A percentile compares a stretch with the other conserved stretches of the same genome.
Conservation (phyloP, 768 basidiomycete species). For the Naganishia vaughanmartiniae region DNA sequence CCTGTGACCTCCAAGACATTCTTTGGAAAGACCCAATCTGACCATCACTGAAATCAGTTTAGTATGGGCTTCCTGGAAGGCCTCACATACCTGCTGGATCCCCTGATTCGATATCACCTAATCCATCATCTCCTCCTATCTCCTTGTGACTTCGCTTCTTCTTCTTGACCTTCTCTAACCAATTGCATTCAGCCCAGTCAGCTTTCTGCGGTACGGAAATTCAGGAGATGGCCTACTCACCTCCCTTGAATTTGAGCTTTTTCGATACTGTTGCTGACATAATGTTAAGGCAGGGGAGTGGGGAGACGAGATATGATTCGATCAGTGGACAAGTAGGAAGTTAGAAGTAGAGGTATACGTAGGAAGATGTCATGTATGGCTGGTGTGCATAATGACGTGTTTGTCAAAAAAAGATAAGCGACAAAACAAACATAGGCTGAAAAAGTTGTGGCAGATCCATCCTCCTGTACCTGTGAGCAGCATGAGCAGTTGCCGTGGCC, state of each 20-base stretch:
- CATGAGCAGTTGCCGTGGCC: neutral
- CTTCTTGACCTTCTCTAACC: slow-evolving; percentile 41
- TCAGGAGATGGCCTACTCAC: slow-evolving; percentile 29
- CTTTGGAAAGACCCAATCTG: slow-evolving; percentile 50
- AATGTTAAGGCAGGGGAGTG: too few species aligned
- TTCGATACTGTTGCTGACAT: slow-evolving; percentile 43
- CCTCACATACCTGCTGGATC: slow-evolving; percentile 46
- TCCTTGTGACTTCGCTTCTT: slow-evolving; percentile 49
- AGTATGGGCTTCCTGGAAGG: neutral
- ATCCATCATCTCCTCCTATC: slow-evolving; percentile 31
- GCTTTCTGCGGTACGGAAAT: neutral
- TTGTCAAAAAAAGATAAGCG: neutral
- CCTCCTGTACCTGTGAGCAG: neutral
- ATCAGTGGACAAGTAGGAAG: too few species aligned
- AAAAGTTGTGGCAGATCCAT: neutral
- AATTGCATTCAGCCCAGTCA: neutral
- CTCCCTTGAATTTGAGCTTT: slow-evolving; percentile 52
- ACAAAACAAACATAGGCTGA: neutral
- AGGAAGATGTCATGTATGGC: too few species aligned
- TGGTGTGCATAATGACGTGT: neutral
- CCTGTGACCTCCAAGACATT: slow-evolving; percentile 44
- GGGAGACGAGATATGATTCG: too few species aligned
- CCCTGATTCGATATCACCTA: slow-evolving; percentile 39
- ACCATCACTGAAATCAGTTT: neutral
- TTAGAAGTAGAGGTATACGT: too few species aligned